Base-by-base conservation (phyloP, 805 yeast genomes). In the Candida endomychidarum region DNA sequence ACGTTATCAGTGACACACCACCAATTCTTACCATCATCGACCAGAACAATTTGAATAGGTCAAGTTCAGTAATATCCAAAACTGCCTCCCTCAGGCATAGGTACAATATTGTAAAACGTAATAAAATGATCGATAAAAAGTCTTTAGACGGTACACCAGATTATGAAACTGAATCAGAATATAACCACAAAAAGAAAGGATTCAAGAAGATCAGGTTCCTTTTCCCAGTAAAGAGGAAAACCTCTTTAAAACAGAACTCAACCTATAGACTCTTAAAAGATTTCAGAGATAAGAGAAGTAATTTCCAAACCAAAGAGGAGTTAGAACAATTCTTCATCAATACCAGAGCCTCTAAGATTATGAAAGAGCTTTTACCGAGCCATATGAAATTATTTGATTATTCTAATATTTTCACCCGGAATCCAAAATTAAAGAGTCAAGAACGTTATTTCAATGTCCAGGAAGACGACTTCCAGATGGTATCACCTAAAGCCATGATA, bases 141-240 rank as follows among this genome's bases (percentile, higher is more conserved):
- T 27, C 12, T 7, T 16, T 16, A n/a, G 34, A 31, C 9, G 4
- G 11, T 19, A 5, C 5, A 8, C 32, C 40, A 7, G 45, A 40
- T 23, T 7, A 34, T 2, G 35, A 43, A 2, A 12, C 40, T n/a
- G 16, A 34, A 12, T 21, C 37, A 6, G 26, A 36, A 17, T n/a
- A 20, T 21, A 7, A 18, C 7, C 16, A 11, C 6, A 29, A 29
- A 16, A 32, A 25, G 28, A 25, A 32, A 12, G 26, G 35, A 3
- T 21, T 21, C n/a, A 21, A 19, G n/a, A 20, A 15, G 11, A 21
- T 47, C 19, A 21, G 26, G 21, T 65, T 58, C 28, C 29, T 55
- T 19, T 67, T 66, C 37, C 72, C 71, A 5, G 67, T 67, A 4
- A 58, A 51, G 33, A 48, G 72, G 28, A 58, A 53, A 25, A 58